Base-by-base conservation (phyloP, 257 asterid species). In the Pogostemon cablin region DNA sequence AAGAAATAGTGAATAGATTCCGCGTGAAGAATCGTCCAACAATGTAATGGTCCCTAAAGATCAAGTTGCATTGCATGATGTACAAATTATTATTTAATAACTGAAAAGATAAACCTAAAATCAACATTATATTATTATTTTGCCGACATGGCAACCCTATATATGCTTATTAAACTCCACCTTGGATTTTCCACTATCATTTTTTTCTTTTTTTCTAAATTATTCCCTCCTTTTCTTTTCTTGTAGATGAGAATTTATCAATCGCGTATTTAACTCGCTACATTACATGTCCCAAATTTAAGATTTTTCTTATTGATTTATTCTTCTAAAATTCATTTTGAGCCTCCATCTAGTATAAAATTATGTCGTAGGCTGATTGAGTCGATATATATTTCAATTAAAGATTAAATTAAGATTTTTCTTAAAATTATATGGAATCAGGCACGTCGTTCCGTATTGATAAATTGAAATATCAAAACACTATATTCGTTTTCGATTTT, bases 231-330 rank as follows among this genome's bases (percentile, higher is more conserved):
- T 73, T 71, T 76, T 65, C 72, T 73, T 68, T 35, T 61, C 62
- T 65, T 68, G 74, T 64, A 61, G 83, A 77, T 77, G 79, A 77
- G 71, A 63, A 66, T 72, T 38, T 41, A 67, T 48, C 32, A 25
- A 25, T 25, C 32, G 32, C 32, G 32, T 25, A 25, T 25, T 25
- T 25, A 25, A 25, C 32, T 25, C 32, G 32, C 32, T 25, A 25
- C 32, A 25, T 25, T 25, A 25, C 32, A 25, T 25, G 32, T 25
- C 32, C 32, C 32, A 25, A 25, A 25, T 25, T 25, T 25, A 25
- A 25, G 32, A 25, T 0, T 25, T 25, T 25, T 25, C 32, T 25
- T 25, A 25, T 25, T 25, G 32, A 25, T 25, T 25, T 25, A 25
- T 25, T 25, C 32, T 25, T 25, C 32, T 25, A 25, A 25, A 25